Percentiles rank a stretch among this genome's conserved stretches.
Evolutionary conservation across 2,329 filamentous ascomycete genomes (phyloP).

Genomic region (Penicillium sp.): DNA sequence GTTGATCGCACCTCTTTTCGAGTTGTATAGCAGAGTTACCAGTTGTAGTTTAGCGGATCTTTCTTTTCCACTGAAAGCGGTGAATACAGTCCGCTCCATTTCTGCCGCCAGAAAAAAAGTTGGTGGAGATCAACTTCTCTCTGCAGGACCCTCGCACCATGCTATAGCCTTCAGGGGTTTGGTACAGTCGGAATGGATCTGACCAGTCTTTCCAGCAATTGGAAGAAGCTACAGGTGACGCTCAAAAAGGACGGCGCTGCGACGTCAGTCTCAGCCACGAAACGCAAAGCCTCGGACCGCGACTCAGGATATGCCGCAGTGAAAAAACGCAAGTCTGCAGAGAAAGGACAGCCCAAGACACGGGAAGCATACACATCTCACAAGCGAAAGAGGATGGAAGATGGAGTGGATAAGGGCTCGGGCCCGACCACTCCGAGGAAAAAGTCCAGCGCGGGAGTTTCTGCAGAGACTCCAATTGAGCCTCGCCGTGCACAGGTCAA

Average conservation of each 20-base stretch:
- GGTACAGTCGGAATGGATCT: slow-evolving; percentile 40
- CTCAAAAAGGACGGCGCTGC: slow-evolving; percentile 35
- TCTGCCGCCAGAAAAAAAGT: slow-evolving; percentile 18
- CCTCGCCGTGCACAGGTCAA: slow-evolving; percentile 56
- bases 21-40: too few species aligned
- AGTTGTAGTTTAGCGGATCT: too few species aligned
- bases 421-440: slow-evolving; percentile 58
- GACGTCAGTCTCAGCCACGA: slow-evolving; percentile 23
- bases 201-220: slow-evolving; percentile 49
- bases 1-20: too few species aligned
- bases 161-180: slow-evolving; percentile 15
- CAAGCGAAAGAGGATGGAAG: slow-evolving; percentile 36
- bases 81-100: too few species aligned
- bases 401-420: slow-evolving; percentile 53
- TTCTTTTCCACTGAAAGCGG: too few species aligned
- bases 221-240: slow-evolving; percentile 51
- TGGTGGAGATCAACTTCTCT: slow-evolving; percentile 3
- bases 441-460: slow-evolving; percentile 56
- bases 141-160: slow-evolving; percentile 18
- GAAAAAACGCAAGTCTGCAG: slow-evolving; percentile 35
- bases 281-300: slow-evolving; percentile 36
- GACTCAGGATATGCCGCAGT: slow-evolving; percentile 30
- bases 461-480: slow-evolving; percentile 41
- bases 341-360: slow-evolving; percentile 22
- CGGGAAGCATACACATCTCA: slow-evolving; percentile 10